A percentile compares a stretch with the other conserved stretches of the same genome.
These are phyloP conservation scores for Ascoidea rubescens DNA, from an alignment of 805 yeast genomes.

Conservation along the genomic window DNA sequence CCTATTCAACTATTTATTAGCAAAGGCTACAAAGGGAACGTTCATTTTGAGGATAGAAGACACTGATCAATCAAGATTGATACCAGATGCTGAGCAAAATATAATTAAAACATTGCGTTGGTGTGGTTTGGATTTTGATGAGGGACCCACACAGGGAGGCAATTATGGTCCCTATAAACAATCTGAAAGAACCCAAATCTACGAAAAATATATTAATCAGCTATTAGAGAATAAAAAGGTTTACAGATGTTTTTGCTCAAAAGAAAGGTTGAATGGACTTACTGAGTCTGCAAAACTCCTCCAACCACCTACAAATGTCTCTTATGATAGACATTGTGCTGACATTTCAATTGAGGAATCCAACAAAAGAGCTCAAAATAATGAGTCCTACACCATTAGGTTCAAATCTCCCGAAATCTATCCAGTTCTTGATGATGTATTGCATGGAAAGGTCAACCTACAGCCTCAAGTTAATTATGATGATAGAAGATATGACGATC, in stretches of 20 bases:
- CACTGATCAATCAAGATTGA: constrained; percentile 74
- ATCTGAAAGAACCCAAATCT: constrained; percentile 61
- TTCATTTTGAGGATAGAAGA: constrained; percentile 82
- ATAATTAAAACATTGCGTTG: constrained; percentile 64
- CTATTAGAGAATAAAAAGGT: constrained; percentile 59
- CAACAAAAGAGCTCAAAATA: constrained; percentile 16
- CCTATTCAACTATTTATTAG: constrained; percentile 72
- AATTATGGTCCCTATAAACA: constrained; percentile 71
- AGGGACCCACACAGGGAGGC: constrained; percentile 56
- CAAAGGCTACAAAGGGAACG: constrained; percentile 65
- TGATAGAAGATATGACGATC: constrained; percentile 80
- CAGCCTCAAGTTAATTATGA: constrained; percentile 65
- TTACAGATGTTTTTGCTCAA: constrained; percentile 77
- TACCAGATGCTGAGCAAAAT: constrained; percentile 70
- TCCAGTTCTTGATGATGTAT: constrained; percentile 52
- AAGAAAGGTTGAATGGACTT: constrained; percentile 55
- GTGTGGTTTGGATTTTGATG: constrained; percentile 70
- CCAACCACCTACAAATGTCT: constrained; percentile 81
- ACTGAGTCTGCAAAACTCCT: constrained; percentile 61
- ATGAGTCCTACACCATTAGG: constrained; percentile 43
- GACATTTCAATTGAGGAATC: constrained; percentile 29
- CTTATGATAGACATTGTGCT: constrained; percentile 78
- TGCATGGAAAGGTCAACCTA: constrained; percentile 64
- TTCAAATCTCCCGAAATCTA: constrained; percentile 64
- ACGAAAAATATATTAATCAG: constrained; percentile 39